Evolutionary conservation across 352 stramenopile species (phyloP).

Genomic region (Globisporangium cylindrosporum): DNA sequence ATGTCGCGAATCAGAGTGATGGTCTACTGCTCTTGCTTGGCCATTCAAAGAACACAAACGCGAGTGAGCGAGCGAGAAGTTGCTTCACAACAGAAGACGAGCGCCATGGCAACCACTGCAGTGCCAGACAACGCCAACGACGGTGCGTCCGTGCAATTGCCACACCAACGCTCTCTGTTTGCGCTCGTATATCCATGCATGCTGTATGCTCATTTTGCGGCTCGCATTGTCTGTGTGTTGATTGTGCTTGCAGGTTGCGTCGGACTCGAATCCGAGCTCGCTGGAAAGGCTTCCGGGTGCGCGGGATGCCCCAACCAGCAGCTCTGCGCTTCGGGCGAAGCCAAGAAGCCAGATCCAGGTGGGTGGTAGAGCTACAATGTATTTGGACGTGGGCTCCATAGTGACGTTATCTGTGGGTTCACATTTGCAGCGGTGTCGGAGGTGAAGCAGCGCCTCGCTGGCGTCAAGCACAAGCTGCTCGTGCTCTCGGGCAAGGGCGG

Average conservation of each 20-base stretch:
- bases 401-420: slow-evolving; percentile 33
- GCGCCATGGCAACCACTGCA: slow-evolving; percentile 9
- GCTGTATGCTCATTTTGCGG: not conserved
- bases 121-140: slow-evolving; percentile 68
- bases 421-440: slow-evolving; percentile 55
- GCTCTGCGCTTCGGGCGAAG: slow-evolving; percentile 92
- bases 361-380: slow-evolving; percentile 3
- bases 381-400: slow-evolving; percentile 17
- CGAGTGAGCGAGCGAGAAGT: not conserved
- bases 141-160: slow-evolving; percentile 18
- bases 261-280: slow-evolving; percentile 91
- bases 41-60: not conserved
- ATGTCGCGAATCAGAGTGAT: not conserved
- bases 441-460: slow-evolving; percentile 81
- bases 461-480: slow-evolving; percentile 96
- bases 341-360: slow-evolving; percentile 82
- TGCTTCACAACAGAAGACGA: not conserved
- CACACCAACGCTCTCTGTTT: not conserved
- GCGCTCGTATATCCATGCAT: not conserved
- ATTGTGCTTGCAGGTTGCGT: slow-evolving; percentile 80
- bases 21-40: not conserved
- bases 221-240: not conserved
- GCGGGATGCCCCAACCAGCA: slow-evolving; percentile 97
- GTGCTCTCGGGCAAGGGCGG: slow-evolving; percentile 99
- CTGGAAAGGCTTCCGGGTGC: slow-evolving; percentile 94